Base-by-base conservation (phyloP, 352 stramenopile genomes). In the Blastocystis sp. region DNA sequence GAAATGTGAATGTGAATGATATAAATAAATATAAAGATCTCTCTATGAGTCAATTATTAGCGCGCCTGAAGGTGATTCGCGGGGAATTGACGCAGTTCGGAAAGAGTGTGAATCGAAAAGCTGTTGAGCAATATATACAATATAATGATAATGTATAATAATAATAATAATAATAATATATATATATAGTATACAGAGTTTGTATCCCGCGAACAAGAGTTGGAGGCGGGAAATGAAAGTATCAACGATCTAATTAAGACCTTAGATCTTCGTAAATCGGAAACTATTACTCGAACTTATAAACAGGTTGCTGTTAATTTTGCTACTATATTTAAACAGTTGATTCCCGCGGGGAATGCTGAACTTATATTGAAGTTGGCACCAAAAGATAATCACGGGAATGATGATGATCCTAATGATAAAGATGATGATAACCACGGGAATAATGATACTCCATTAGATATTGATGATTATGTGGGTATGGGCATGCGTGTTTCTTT, bases 91-190 rank as follows among this genome's bases (percentile, higher is more conserved):
- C 95, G 67, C 88, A 91, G 55, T 97, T 93, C 67, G 86, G 74
- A 54, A 87, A 99, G 67, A n/a, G n/a, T n/a, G 90, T 99, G 27
- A 99, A 99, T 78, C 96, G 96, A 67, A 99, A 99, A 73, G 92
- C 92, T 0, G 80, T 96, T 40, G 87, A 97, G 68, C 92, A 99
- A 70, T 98, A 92, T 67, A 79, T 96, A 31, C 95, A 82, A 66
- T 99, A 98, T 70, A 91, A 78, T 44, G 87, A 97, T 49, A 85
- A 35, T 2, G 46, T 56, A 27, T n/a, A n/a, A n/a, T n/a, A n/a
- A n/a, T n/a, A 21, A 13, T 9, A 84, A 55, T 69, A 35, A 19
- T 9, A n/a, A 3, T 2, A 7, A 2, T 25, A 10, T 21, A 41
- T 10, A 62, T 19, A 13, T 18, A 7, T 48, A 88, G 70, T 72